Conservation (phyloP, 352 stramenopile species). For the Phytopythium boreale region DNA sequence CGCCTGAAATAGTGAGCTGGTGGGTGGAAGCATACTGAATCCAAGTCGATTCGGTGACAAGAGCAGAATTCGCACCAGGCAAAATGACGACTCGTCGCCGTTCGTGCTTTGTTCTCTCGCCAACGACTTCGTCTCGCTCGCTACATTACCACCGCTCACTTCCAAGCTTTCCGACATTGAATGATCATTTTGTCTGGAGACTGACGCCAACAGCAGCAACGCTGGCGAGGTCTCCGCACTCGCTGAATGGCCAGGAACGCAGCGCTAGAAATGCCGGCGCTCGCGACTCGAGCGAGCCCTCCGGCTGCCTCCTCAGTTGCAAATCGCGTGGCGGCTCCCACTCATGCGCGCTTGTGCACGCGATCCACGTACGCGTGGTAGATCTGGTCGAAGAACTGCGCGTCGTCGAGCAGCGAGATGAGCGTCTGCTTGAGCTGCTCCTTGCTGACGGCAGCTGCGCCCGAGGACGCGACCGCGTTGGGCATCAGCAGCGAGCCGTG, state of each 20-base stretch:
- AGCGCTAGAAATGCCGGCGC: not conserved
- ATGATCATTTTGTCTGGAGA: not conserved
- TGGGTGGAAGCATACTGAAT: not conserved
- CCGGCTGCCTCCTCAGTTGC: too few relatives aligned
- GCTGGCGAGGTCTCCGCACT: not conserved
- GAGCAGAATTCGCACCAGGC: not conserved
- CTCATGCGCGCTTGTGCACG: constrained; percentile 46
- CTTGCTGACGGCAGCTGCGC: constrained; percentile 56
- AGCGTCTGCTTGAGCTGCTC: constrained; percentile 86
- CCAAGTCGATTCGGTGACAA: not conserved
- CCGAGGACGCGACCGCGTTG: constrained; percentile 1
- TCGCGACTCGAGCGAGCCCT: not conserved
- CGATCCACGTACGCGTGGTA: constrained; percentile 82
- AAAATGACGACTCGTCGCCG: too few relatives aligned
- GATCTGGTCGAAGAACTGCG: constrained; percentile 87
- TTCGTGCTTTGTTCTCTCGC: not conserved
- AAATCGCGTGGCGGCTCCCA: not conserved
- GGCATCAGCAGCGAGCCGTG: constrained; percentile 13
- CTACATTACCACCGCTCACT: not conserved
- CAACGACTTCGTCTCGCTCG: not conserved
- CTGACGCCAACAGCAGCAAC: not conserved
- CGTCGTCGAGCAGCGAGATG: constrained; percentile 73
- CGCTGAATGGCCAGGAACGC: not conserved
- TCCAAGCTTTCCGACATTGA: not conserved
- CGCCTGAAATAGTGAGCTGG: not conserved